Percentiles rank a stretch among this genome's conserved stretches.
Evolutionary conservation across 495 filamentous ascomycete species (phyloP).

Genomic region (Niebla homalea): DNA sequence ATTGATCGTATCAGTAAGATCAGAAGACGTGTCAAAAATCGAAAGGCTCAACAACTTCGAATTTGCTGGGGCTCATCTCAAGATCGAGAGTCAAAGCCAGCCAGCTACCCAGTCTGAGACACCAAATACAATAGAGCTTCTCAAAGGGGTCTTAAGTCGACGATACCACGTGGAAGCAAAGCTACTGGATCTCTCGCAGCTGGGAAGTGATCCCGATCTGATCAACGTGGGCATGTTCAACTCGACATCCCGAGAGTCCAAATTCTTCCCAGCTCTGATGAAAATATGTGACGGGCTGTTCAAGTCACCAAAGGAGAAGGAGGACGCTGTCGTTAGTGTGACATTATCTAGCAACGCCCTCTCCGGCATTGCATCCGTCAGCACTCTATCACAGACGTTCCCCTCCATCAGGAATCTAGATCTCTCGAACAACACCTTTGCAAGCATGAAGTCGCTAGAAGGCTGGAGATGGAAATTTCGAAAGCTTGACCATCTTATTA

Average conservation of each 20-base stretch:
- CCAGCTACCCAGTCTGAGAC: slow-evolving; percentile 22
- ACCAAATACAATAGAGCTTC: slow-evolving; percentile 24
- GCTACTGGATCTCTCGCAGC: slow-evolving; percentile 64
- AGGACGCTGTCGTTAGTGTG: slow-evolving; percentile 61
- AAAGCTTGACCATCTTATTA: slow-evolving; percentile 60
- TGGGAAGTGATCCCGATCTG: slow-evolving; percentile 55
- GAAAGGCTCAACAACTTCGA: slow-evolving; percentile 47
- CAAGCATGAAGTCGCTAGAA: slow-evolving; percentile 40
- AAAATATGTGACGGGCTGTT: slow-evolving; percentile 62
- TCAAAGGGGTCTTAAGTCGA: slow-evolving; percentile 48
- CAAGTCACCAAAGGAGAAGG: slow-evolving; percentile 47
- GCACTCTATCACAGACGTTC: slow-evolving; percentile 57
- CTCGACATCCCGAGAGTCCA: slow-evolving; percentile 53
- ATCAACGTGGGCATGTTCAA: slow-evolving; percentile 63
- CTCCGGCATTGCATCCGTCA: slow-evolving; percentile 52
- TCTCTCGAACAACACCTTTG: slow-evolving; percentile 65
- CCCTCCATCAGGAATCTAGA: slow-evolving; percentile 76
- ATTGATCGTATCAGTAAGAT: slow-evolving; percentile 51
- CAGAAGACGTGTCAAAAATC: slow-evolving; percentile 46
- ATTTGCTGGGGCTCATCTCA: slow-evolving; percentile 50
- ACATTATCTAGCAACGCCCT: slow-evolving; percentile 68
- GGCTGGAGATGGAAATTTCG: slow-evolving; percentile 68
- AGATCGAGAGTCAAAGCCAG: slow-evolving; percentile 30
- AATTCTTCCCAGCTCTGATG: slow-evolving; percentile 85
- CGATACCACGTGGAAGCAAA: slow-evolving; percentile 60